Evolutionary conservation across 345 rosid species (phyloP).

Genomic region (Eucalyptus erythrocorys): DNA sequence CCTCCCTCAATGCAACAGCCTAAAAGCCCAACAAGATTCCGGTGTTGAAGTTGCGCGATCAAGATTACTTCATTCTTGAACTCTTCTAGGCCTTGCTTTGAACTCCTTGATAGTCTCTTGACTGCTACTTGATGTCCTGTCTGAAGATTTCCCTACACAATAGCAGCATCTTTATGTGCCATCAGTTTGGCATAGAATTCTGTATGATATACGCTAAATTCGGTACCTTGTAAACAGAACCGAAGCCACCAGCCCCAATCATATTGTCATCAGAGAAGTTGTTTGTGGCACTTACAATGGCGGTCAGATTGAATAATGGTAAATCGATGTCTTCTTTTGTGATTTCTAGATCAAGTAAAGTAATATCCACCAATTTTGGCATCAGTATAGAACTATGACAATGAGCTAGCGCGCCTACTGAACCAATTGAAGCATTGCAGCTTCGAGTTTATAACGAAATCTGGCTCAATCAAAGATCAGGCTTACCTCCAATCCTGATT

Average conservation of each 20-base stretch:
- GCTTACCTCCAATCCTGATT: background rate
- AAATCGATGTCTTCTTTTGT: slow-evolving; percentile 3
- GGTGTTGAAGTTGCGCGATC: too few relatives aligned
- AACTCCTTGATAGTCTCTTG: too few relatives aligned
- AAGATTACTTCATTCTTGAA: too few relatives aligned
- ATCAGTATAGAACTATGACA: too few relatives aligned
- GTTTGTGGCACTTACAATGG: slow-evolving; percentile 20
- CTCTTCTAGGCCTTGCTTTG: too few relatives aligned
- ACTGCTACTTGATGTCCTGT: background rate
- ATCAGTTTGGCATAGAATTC: too few relatives aligned
- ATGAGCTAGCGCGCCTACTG: too few relatives aligned
- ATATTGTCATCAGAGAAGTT: slow-evolving; percentile 16
- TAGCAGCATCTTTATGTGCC: background rate
- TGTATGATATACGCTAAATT: background rate
- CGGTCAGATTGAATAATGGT: slow-evolving; percentile 18
- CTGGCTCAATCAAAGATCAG: background rate
- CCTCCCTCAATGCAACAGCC: too few relatives aligned
- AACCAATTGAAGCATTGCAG: background rate
- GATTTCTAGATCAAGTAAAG: too few relatives aligned
- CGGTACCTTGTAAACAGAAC: slow-evolving; percentile 25
- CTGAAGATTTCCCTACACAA: slow-evolving; percentile 25
- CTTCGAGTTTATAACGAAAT: background rate
- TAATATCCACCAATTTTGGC: too few relatives aligned
- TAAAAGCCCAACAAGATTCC: too few relatives aligned
- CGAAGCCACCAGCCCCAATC: slow-evolving; percentile 39